Conservation (phyloP, 1,284 basidiomycete genomes). For the Ganoderma meredithae region DNA sequence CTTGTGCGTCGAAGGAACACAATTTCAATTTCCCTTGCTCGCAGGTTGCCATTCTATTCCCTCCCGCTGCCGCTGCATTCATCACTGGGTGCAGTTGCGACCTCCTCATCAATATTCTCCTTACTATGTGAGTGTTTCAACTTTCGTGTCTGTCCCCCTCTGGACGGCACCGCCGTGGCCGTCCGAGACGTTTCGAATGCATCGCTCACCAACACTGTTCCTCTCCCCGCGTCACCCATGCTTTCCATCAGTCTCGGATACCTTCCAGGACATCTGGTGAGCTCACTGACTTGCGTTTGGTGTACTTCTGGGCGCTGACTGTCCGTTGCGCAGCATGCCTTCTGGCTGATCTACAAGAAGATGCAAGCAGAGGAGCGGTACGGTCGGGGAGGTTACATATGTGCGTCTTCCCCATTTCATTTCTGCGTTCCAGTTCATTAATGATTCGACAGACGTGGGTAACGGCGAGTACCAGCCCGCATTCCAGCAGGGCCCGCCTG, state of each 20-base stretch:
- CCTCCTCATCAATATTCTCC: slow-evolving; percentile 79
- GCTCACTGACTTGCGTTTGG: too few relatives aligned
- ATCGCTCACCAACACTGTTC: neutral
- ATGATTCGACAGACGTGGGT: slow-evolving; percentile 53
- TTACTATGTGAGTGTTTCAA: slow-evolving; percentile 65
- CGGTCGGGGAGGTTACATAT: slow-evolving; percentile 58
- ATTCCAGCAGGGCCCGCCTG: slow-evolving; percentile 39
- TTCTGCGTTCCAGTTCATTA: neutral
- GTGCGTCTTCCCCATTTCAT: slow-evolving; percentile 39
- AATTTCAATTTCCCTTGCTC: neutral
- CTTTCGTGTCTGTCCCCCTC: neutral
- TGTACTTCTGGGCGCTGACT: neutral
- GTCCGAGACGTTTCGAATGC: slow-evolving; percentile 60
- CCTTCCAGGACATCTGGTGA: slow-evolving; percentile 73
- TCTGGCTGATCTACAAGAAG: slow-evolving; percentile 63
- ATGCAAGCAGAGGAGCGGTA: slow-evolving; percentile 69
- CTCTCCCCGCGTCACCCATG: neutral
- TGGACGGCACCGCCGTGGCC: slow-evolving; percentile 45
- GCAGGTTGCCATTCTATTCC: slow-evolving; percentile 81
- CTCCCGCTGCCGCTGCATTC: slow-evolving; percentile 74
- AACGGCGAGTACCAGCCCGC: slow-evolving; percentile 59
- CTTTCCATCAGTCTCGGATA: slow-evolving; percentile 65
- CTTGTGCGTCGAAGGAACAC: neutral
- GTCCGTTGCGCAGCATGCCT: slow-evolving; percentile 47
- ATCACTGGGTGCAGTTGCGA: slow-evolving; percentile 83